phyloP scores from a whole-genome alignment of 495 filamentous ascomycete genomes.

The Xylaria bambusicola region DNA sequence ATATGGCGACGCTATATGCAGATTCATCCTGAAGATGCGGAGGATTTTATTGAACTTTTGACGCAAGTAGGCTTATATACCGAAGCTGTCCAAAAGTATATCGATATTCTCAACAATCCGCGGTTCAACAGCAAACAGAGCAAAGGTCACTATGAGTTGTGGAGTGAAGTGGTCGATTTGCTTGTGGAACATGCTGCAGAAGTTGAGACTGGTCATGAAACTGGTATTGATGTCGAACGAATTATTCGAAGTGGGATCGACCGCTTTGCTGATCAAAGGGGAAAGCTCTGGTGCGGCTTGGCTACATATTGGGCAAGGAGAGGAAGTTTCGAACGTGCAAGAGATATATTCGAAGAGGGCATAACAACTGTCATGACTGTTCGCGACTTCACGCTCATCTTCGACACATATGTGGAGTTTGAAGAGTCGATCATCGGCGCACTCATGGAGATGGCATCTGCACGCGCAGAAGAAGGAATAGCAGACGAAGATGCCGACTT shows the following conservation, averaged over 20 bases:
- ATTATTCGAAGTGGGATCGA: slow-evolving; percentile 93
- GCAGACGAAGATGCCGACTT: slow-evolving; percentile 87
- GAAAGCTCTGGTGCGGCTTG: slow-evolving; percentile 94
- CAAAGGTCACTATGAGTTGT: slow-evolving; percentile 93
- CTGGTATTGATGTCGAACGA: slow-evolving; percentile 86
- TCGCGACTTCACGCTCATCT: slow-evolving; percentile 95
- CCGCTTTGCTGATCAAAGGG: slow-evolving; percentile 90
- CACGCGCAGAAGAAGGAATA: slow-evolving; percentile 78
- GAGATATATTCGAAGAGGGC: slow-evolving; percentile 95
- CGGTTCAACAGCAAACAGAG: slow-evolving; percentile 89
- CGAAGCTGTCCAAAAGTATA: slow-evolving; percentile 90
- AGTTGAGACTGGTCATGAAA: slow-evolving; percentile 75
- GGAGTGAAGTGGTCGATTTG: slow-evolving; percentile 98
- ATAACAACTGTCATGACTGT: slow-evolving; percentile 99
- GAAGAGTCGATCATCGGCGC: slow-evolving; percentile 93
- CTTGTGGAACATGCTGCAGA: slow-evolving; percentile 88
- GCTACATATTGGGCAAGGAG: slow-evolving; percentile 97
- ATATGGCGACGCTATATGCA: slow-evolving; percentile 98
- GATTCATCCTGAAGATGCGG: slow-evolving; percentile 92
- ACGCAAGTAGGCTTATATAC: slow-evolving; percentile 82
- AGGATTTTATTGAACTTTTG: slow-evolving; percentile 91
- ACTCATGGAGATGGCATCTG: slow-evolving; percentile 84
- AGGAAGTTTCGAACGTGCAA: slow-evolving; percentile 83
- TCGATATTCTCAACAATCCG: slow-evolving; percentile 90
- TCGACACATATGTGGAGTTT: slow-evolving; percentile 95